These are phyloP conservation scores for Purshia tridentata DNA, from an alignment of 306 rosid species.

Conservation along the genomic window DNA sequence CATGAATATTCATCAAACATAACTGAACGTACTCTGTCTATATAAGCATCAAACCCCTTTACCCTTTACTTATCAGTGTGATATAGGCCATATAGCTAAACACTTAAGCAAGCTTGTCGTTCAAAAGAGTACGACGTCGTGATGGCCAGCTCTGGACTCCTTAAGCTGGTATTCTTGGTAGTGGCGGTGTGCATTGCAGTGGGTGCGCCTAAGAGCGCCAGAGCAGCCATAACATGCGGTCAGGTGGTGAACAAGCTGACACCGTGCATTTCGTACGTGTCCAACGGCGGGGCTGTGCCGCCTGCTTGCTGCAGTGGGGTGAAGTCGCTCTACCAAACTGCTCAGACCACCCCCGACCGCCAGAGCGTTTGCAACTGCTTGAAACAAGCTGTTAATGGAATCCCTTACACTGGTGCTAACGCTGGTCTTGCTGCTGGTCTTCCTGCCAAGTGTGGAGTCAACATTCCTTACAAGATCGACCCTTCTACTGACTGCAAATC, in stretches of 20 bases:
- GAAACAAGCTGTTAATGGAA: conserved; percentile 32
- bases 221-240: conserved; percentile 32
- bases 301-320: conserved; percentile 50
- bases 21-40: background rate
- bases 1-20: background rate
- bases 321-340: conserved; percentile 27
- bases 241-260: conserved; percentile 26
- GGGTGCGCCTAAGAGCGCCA: conserved; percentile 23
- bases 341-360: conserved; percentile 53
- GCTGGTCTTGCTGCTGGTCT: conserved; percentile 40
- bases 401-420: conserved; percentile 24
- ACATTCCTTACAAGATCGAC: conserved; percentile 38
- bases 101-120: background rate
- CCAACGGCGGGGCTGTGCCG: conserved; percentile 19
- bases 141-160: conserved; percentile 34
- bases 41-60: background rate
- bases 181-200: conserved; percentile 29
- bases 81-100: no score
- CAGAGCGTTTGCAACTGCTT: conserved; percentile 51
- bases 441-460: conserved; percentile 36
- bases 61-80: background rate
- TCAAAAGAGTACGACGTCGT: background rate
- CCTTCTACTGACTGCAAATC: conserved; percentile 32
- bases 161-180: conserved; percentile 23
- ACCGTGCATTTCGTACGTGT: conserved; percentile 42